Evolutionary conservation across 768 basidiomycete species (phyloP).

Genomic region (Suillus paluster): DNA sequence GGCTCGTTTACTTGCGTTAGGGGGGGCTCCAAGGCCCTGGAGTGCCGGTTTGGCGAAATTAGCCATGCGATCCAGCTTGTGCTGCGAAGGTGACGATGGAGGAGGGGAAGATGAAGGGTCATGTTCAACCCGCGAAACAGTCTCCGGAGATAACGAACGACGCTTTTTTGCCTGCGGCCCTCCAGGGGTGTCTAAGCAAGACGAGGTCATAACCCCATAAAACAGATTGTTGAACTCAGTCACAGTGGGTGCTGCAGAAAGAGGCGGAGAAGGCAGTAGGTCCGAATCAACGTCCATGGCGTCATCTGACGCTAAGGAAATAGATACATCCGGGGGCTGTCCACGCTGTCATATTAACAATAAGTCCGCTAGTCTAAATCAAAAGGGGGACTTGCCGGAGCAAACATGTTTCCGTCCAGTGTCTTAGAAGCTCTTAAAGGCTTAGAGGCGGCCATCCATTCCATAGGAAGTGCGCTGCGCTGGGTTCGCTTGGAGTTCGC

Average conservation of each 20-base stretch:
- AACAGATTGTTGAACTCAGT: constrained; percentile 65
- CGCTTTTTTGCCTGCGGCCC: constrained; percentile 54
- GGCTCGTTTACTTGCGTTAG: constrained; percentile 58
- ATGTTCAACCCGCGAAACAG: constrained; percentile 39
- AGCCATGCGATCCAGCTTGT: constrained; percentile 50
- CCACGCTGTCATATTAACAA: constrained; percentile 21
- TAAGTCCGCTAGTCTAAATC: constrained; percentile 8
- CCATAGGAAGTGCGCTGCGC: constrained; percentile 63
- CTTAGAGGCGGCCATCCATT: constrained; percentile 54
- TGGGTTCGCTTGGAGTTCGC: constrained; percentile 58
- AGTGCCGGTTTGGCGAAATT: constrained; percentile 54
- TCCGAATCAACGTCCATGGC: constrained; percentile 81
- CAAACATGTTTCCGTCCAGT: constrained; percentile 32
- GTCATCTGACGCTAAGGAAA: constrained; percentile 56
- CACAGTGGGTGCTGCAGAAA: constrained; percentile 56
- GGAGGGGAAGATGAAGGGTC: constrained; percentile 54
- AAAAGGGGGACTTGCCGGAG: constrained; percentile 27
- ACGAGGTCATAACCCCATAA: constrained; percentile 57
- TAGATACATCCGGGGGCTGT: constrained; percentile 40
- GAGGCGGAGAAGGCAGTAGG: constrained; percentile 42
- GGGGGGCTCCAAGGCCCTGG: constrained; percentile 59
- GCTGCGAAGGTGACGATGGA: constrained; percentile 50
- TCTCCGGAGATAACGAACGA: constrained; percentile 62
- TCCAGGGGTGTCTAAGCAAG: constrained; percentile 47
- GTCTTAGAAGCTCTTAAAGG: constrained; percentile 22